Evolutionary conservation across 305 asterid genomes (phyloP).

Genomic region (Solanum hybrid): DNA sequence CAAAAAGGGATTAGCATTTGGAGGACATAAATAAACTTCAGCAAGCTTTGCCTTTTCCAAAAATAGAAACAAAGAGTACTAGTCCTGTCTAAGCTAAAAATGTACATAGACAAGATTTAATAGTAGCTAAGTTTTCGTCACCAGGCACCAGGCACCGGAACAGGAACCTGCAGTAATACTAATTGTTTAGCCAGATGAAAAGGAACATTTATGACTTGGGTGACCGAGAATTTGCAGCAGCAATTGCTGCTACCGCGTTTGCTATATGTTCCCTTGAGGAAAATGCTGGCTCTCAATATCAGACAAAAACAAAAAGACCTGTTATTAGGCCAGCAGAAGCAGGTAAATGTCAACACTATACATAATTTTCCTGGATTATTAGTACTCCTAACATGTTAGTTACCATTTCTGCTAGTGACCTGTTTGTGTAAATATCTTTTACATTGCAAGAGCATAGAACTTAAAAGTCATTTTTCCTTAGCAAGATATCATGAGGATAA

Average conservation of each 20-base stretch:
- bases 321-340: conserved; percentile 15
- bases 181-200: conserved; percentile 8
- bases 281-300: conserved; percentile 3
- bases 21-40: not conserved
- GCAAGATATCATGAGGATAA: not conserved
- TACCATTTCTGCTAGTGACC: not conserved
- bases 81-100: not conserved
- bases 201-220: conserved; percentile 7
- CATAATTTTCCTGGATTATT: not conserved
- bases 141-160: not conserved
- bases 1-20: not conserved
- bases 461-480: not conserved
- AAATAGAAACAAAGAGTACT: not conserved
- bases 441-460: not conserved
- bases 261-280: conserved; percentile 44
- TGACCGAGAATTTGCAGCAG: conserved; percentile 38
- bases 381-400: not conserved
- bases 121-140: not conserved
- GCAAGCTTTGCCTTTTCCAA: not conserved
- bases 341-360: conserved; percentile 14
- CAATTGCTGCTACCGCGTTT: conserved; percentile 65
- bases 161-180: not conserved
- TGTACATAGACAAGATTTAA: not conserved
- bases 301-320: conserved; percentile 3
- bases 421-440: not conserved